These are phyloP conservation scores for Trichoderma polysporum DNA, from an alignment of 2,329 filamentous ascomycete species.

Conservation along the genomic window DNA sequence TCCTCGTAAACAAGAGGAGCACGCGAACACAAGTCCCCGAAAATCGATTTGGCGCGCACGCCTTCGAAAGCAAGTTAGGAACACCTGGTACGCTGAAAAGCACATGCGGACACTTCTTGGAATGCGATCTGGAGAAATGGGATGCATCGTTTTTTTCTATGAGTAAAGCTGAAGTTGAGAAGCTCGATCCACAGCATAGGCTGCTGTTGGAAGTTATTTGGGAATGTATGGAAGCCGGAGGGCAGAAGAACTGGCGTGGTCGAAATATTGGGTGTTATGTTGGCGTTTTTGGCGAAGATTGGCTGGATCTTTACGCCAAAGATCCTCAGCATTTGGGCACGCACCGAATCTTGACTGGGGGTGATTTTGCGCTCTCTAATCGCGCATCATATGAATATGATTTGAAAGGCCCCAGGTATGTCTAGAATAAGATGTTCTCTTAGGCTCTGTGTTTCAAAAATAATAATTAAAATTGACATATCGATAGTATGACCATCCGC, in stretches of 20 bases:
- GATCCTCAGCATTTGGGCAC: slow-evolving; percentile 25
- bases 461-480: too few species aligned
- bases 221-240: slow-evolving; percentile 31
- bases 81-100: slow-evolving; percentile 15
- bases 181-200: slow-evolving; percentile 34
- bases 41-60: slow-evolving; percentile 30
- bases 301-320: slow-evolving; percentile 24
- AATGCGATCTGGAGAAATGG: slow-evolving; percentile 27
- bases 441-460: not conserved
- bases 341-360: slow-evolving; percentile 28
- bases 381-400: slow-evolving; percentile 36
- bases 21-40: slow-evolving; percentile 26
- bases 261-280: slow-evolving; percentile 32
- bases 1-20: slow-evolving; percentile 30
- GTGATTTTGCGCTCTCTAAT: slow-evolving; percentile 34
- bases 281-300: slow-evolving; percentile 34
- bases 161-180: slow-evolving; percentile 28
- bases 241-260: slow-evolving; percentile 29
- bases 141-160: slow-evolving; percentile 37
- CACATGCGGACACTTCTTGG: slow-evolving; percentile 32
- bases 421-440: not conserved
- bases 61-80: slow-evolving; percentile 22
- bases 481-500: slow-evolving; percentile 32
- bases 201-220: slow-evolving; percentile 31
- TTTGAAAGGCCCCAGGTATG: slow-evolving; percentile 35